Conservation (phyloP, 75 land plant genomes). For the Pseudotsuga menziesii region DNA sequence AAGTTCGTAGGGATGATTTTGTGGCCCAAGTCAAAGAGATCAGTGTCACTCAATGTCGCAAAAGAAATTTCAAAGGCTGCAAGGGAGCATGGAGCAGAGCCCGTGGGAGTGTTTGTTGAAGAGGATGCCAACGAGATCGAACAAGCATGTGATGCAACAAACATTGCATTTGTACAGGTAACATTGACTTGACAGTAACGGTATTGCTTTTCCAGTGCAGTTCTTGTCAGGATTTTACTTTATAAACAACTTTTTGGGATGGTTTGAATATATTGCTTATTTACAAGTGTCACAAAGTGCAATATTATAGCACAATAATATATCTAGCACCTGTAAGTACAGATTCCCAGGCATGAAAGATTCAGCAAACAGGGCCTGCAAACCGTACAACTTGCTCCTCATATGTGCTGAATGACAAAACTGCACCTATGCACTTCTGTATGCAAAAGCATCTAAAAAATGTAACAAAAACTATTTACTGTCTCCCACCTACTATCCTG, state of each 20-base stretch:
- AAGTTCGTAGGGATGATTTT: constrained; percentile 89
- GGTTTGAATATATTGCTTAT: not conserved
- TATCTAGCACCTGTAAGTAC: not conserved
- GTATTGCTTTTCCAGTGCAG: not conserved
- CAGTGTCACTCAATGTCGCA: constrained; percentile 61
- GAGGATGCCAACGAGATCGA: constrained; percentile 74
- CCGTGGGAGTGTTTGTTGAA: constrained; percentile 98
- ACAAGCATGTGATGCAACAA: constrained; percentile 35
- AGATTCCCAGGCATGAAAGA: not conserved
- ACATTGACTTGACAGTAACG: not conserved
- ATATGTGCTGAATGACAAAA: not conserved
- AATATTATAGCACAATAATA: not conserved
- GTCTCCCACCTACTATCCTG: not conserved
- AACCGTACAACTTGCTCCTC: not conserved
- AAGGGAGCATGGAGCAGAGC: constrained; percentile 71
- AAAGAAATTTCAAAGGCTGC: constrained; percentile 84
- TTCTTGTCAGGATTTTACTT: not conserved
- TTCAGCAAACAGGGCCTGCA: not conserved
- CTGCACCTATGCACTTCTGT: not conserved
- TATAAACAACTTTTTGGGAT: not conserved
- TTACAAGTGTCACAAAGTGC: not conserved
- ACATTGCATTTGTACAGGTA: constrained; percentile 75
- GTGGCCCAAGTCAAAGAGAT: constrained; percentile 94
- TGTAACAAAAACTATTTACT: not conserved
- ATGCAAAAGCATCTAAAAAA: not conserved